Evolutionary conservation across 148 eudicot genomes (phyloP).

Genomic region (Nepenthes gracilis): DNA sequence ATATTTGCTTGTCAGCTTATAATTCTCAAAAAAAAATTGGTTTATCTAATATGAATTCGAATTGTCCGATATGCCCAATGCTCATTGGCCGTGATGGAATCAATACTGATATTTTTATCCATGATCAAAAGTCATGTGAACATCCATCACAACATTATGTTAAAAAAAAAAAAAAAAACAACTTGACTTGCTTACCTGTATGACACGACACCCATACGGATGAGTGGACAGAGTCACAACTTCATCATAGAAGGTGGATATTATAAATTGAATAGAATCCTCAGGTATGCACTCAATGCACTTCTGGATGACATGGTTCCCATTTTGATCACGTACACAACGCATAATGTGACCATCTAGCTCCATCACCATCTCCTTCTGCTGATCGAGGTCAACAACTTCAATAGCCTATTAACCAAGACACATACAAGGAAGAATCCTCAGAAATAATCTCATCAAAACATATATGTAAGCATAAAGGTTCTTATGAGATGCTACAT

Average conservation of each 20-base stretch:
- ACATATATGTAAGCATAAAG: too few relatives aligned
- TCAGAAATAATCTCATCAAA: background rate
- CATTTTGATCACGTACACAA: slow-evolving; percentile 93
- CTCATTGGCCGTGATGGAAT: too few relatives aligned
- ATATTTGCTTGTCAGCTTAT: too few relatives aligned
- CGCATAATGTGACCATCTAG: slow-evolving; percentile 86
- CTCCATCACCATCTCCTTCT: slow-evolving; percentile 69
- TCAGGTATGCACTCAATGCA: slow-evolving; percentile 87
- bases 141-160: too few relatives aligned
- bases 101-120: too few relatives aligned
- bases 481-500: too few relatives aligned
- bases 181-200: slow-evolving; percentile 29
- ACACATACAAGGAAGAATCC: background rate
- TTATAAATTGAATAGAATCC: slow-evolving; percentile 62
- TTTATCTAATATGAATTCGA: too few relatives aligned
- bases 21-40: too few relatives aligned
- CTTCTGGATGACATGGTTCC: slow-evolving; percentile 89
- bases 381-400: slow-evolving; percentile 77
- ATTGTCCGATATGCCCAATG: too few relatives aligned
- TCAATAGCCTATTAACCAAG: slow-evolving; percentile 51
- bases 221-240: slow-evolving; percentile 74
- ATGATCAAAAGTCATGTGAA: too few relatives aligned
- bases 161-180: background rate
- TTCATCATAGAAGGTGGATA: slow-evolving; percentile 69
- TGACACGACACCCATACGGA: slow-evolving; percentile 96